phyloP scores from a whole-genome alignment of 2,329 filamentous ascomycete species.

The Orbilia javanica region DNA sequence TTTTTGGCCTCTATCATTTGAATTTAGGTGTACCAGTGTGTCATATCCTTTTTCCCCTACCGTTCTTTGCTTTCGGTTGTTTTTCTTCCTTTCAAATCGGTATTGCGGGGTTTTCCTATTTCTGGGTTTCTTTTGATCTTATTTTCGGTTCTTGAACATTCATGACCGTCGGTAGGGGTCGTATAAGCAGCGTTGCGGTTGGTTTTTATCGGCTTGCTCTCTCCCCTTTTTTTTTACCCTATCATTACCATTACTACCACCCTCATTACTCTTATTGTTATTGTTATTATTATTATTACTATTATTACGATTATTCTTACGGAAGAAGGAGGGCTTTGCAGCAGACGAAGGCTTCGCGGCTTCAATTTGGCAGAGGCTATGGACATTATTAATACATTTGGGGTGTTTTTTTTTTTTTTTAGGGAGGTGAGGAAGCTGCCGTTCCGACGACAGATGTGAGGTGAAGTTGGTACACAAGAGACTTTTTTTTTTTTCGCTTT shows the following conservation, averaged over 20 bases:
- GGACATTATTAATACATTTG: too few species aligned
- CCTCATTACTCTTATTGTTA: conserved; percentile 42
- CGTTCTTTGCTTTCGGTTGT: background rate
- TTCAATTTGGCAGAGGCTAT: too few species aligned
- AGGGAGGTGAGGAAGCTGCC: background rate
- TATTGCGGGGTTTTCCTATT: conserved; percentile 21
- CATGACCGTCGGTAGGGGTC: background rate
- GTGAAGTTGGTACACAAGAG: background rate
- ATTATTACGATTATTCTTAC: conserved; percentile 8
- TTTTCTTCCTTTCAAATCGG: background rate
- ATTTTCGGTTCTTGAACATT: background rate
- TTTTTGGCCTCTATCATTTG: too few species aligned
- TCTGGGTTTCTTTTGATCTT: background rate
- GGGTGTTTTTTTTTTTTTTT: conserved; percentile 1
- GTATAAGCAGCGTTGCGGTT: background rate
- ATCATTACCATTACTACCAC: conserved; percentile 14
- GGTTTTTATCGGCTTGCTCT: conserved; percentile 5
- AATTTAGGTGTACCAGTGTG: conserved; percentile 42
- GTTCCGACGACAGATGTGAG: background rate
- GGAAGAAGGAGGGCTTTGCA: conserved; percentile 1
- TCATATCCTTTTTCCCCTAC: conserved; percentile 40
- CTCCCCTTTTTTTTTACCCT: conserved; percentile 21
- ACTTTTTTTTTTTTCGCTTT: background rate
- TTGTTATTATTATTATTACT: conserved; percentile 10
- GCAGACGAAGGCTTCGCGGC: too few species aligned